Evolutionary conservation across 1,284 basidiomycete species (phyloP).

Genomic region (Apiotrichum mycotoxinovorans): DNA sequence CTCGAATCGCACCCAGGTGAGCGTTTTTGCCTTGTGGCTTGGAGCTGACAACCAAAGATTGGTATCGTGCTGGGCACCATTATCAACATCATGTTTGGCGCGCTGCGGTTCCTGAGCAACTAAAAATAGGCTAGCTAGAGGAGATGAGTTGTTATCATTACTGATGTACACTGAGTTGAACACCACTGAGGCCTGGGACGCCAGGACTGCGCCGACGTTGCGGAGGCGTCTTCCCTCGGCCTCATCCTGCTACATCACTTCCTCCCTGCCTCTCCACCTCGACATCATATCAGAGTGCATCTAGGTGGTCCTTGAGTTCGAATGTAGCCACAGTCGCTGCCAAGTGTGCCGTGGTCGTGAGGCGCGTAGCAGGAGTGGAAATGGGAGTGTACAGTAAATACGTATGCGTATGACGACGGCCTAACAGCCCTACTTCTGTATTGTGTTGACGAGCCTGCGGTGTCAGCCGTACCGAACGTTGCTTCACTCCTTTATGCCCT

Average conservation of each 20-base stretch:
- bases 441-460: conserved; percentile 48
- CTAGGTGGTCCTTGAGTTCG: not conserved
- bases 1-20: conserved; percentile 44
- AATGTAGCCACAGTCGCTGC: not conserved
- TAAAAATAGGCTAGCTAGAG: conserved; percentile 1
- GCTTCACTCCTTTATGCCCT: not conserved
- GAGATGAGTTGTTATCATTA: not conserved
- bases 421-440: conserved; percentile 42
- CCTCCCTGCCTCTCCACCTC: too few relatives aligned
- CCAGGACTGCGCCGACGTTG: too few relatives aligned
- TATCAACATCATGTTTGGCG: conserved; percentile 42
- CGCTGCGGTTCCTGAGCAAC: conserved; percentile 34
- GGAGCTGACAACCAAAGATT: conserved; percentile 29
- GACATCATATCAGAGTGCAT: conserved; percentile 3
- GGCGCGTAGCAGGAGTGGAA: not conserved
- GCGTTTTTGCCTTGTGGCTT: conserved; percentile 6
- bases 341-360: not conserved
- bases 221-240: too few relatives aligned
- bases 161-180: too few relatives aligned
- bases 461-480: conserved; percentile 6
- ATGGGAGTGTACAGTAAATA: not conserved
- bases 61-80: conserved; percentile 43
- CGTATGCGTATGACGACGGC: not conserved
- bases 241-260: too few relatives aligned
- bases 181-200: too few relatives aligned